Conservation (phyloP, 768 basidiomycete species). For the Mycena albidolilacea region DNA sequence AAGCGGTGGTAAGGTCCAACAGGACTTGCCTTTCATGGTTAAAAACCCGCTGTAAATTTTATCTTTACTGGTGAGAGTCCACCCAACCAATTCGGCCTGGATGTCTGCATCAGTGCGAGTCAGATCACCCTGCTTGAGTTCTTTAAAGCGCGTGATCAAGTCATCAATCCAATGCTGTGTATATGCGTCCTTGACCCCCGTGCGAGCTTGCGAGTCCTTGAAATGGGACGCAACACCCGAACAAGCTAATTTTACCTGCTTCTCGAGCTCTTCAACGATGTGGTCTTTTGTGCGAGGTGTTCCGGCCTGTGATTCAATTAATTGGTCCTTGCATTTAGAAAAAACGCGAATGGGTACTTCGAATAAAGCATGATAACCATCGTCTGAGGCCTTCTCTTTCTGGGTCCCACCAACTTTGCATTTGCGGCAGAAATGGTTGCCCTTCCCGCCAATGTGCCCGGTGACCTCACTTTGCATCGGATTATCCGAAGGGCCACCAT, state of each 20-base stretch:
- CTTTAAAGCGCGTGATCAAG: conserved; percentile 44
- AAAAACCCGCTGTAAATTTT: conserved; percentile 52
- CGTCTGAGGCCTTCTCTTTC: conserved; percentile 48
- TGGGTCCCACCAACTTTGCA: conserved; percentile 55
- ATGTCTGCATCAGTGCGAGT: conserved; percentile 38
- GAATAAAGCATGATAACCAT: conserved; percentile 54
- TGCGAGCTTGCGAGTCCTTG: conserved; percentile 46
- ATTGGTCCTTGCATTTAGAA: not conserved
- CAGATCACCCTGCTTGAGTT: conserved; percentile 41
- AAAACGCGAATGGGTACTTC: conserved; percentile 37
- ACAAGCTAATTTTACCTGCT: conserved; percentile 51
- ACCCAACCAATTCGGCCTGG: conserved; percentile 44
- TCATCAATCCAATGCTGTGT: conserved; percentile 56
- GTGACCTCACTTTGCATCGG: not conserved
- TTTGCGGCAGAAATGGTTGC: conserved; percentile 58
- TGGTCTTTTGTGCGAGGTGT: conserved; percentile 40
- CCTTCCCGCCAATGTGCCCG: conserved; percentile 55
- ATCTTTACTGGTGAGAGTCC: conserved; percentile 45
- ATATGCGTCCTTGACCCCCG: conserved; percentile 57
- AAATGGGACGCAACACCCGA: conserved; percentile 49
- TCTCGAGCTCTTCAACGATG: conserved; percentile 44
- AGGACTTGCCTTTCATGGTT: conserved; percentile 43
- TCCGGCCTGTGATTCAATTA: conserved; percentile 41
- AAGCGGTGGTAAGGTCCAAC: not conserved
- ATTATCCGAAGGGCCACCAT: not conserved